A percentile compares a stretch with the other conserved stretches of the same genome.
Evolutionary conservation across 768 basidiomycete genomes (phyloP).

Genomic region (Boletus sp.): DNA sequence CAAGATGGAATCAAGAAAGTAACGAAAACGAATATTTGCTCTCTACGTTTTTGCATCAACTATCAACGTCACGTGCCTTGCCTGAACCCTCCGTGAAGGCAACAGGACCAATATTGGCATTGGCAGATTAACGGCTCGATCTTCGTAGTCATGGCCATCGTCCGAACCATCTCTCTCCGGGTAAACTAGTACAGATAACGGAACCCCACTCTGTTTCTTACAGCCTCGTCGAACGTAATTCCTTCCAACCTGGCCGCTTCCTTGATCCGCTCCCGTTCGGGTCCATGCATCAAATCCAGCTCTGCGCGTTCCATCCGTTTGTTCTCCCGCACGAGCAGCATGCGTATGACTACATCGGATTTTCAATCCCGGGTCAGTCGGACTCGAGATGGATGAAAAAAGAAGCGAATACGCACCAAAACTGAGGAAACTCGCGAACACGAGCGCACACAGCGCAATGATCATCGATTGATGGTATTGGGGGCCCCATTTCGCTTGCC

Average conservation of each 20-base stretch:
- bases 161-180: not conserved
- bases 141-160: not conserved
- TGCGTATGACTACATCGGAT: conserved; percentile 35
- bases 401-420: conserved; percentile 29
- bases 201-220: conserved; percentile 55
- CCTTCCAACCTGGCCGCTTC: conserved; percentile 59
- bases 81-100: too few species aligned
- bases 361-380: not conserved
- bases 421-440: conserved; percentile 31
- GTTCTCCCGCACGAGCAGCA: conserved; percentile 47
- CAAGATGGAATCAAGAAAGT: not conserved
- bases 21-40: too few species aligned
- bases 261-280: conserved; percentile 48
- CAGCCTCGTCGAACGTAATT: conserved; percentile 56
- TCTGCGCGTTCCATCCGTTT: conserved; percentile 49
- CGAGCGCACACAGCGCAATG: conserved; percentile 42
- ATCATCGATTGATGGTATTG: conserved; percentile 61
- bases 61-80: not conserved
- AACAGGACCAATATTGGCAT: not conserved
- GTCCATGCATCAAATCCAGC: conserved; percentile 40
- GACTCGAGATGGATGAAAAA: not conserved
- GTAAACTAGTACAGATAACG: conserved; percentile 48
- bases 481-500: conserved; percentile 59
- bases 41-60: too few species aligned
- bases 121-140: too few species aligned